Conservation (phyloP, 345 rosid genomes). For the Pistacia atlantica region DNA sequence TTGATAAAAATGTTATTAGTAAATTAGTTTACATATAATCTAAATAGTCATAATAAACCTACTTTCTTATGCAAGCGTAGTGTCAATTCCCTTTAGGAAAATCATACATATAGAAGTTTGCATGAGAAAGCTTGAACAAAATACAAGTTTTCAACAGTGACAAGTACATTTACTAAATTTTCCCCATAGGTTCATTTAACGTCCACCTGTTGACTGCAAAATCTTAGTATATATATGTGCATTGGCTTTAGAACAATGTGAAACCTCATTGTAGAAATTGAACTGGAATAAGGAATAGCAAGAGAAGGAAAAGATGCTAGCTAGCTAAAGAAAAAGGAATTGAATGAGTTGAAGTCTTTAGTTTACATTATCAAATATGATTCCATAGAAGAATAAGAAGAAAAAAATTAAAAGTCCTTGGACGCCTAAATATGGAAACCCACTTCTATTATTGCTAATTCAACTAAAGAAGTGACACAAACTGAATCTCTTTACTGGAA, state of each 20-base stretch:
- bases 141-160: too few species aligned
- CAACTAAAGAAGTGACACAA: conserved; percentile 14
- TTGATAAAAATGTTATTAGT: too few species aligned
- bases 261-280: neutral
- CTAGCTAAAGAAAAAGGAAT: neutral
- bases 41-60: too few species aligned
- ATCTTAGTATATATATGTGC: neutral
- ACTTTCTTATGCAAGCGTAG: too few species aligned
- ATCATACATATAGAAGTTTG: too few species aligned
- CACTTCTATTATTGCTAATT: conserved; percentile 18
- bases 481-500: conserved; percentile 19
- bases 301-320: neutral
- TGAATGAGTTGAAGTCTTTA: neutral
- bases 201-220: neutral
- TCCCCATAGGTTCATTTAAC: neutral
- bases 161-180: too few species aligned
- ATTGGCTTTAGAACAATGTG: neutral
- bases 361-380: conserved; percentile 13
- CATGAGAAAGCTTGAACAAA: too few species aligned
- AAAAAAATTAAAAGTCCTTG: neutral
- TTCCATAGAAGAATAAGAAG: conserved; percentile 11
- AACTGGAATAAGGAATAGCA: neutral
- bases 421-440: conserved; percentile 23
- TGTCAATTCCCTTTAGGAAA: too few species aligned
- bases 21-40: too few species aligned